Percentiles rank a stretch among this genome's conserved stretches.
Evolutionary conservation across 2,329 filamentous ascomycete genomes (phyloP).

Genomic region (Mollisiaceae sp.): DNA sequence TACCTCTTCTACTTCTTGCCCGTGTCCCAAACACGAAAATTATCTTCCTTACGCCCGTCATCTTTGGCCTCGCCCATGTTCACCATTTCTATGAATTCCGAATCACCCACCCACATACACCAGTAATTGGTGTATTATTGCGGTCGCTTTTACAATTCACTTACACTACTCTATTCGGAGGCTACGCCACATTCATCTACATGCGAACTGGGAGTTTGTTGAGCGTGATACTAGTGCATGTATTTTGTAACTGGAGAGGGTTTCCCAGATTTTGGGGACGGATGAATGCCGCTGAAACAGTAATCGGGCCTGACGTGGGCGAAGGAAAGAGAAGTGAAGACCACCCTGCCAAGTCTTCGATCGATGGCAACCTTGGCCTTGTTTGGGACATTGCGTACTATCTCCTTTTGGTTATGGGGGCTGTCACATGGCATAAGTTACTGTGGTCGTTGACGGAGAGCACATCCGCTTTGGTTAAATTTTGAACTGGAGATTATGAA

Average conservation of each 20-base stretch:
- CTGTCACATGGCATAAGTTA: constrained; percentile 70
- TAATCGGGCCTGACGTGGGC: constrained; percentile 36
- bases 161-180: constrained; percentile 93
- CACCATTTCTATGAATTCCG: constrained; percentile 97
- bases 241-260: constrained; percentile 92
- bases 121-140: constrained; percentile 65
- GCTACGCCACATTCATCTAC: constrained; percentile 89
- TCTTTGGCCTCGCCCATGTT: constrained; percentile 91
- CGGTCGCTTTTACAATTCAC: constrained; percentile 82
- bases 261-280: constrained; percentile 85
- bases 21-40: constrained; percentile 57
- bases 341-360: constrained; percentile 33
- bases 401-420: constrained; percentile 72
- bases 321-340: constrained; percentile 48
- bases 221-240: constrained; percentile 77
- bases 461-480: constrained; percentile 51
- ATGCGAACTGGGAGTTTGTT: constrained; percentile 82
- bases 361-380: constrained; percentile 45
- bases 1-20: constrained; percentile 81
- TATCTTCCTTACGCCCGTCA: constrained; percentile 81
- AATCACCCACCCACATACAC: constrained; percentile 75
- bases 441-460: constrained; percentile 77
- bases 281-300: constrained; percentile 53
- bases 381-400: constrained; percentile 84
- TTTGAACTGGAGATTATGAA: constrained; percentile 22